phyloP scores from a whole-genome alignment of 192 early-diverging fungal genomes.

The Linnemannia hyalina region DNA sequence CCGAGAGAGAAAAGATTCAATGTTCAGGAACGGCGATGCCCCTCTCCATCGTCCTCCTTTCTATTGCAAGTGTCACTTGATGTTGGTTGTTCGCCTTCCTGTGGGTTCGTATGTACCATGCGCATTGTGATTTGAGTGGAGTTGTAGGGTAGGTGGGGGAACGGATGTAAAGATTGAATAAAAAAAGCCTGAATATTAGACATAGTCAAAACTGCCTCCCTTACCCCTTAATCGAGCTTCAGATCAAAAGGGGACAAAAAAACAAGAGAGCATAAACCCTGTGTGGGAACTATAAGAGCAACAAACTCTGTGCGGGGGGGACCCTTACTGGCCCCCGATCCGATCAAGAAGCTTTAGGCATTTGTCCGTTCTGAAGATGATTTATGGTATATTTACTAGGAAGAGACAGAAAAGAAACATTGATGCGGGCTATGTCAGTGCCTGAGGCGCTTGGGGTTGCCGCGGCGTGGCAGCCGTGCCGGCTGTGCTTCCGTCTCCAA shows the following conservation, averaged over 20 bases:
- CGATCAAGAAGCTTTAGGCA: too few relatives aligned
- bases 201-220: too few relatives aligned
- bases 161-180: not conserved
- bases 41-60: not conserved
- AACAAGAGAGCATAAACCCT: too few relatives aligned
- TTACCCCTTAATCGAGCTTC: too few relatives aligned
- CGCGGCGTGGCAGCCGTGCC: not conserved
- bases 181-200: not conserved
- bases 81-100: not conserved
- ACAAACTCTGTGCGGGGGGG: too few relatives aligned
- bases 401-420: not conserved
- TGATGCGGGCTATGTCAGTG: not conserved
- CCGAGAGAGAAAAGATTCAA: constrained; percentile 1
- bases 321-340: too few relatives aligned
- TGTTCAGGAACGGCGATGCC: not conserved
- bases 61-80: not conserved
- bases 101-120: constrained; percentile 16
- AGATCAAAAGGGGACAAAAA: too few relatives aligned
- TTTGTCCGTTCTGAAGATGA: too few relatives aligned
- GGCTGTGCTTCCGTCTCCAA: not conserved
- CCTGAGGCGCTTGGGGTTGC: not conserved
- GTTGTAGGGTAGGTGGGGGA: not conserved
- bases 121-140: constrained; percentile 21
- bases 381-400: not conserved
- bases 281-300: too few relatives aligned